These are phyloP conservation scores for Euphorbia tirucalli DNA, from an alignment of 345 rosid species.

Conservation along the genomic window DNA sequence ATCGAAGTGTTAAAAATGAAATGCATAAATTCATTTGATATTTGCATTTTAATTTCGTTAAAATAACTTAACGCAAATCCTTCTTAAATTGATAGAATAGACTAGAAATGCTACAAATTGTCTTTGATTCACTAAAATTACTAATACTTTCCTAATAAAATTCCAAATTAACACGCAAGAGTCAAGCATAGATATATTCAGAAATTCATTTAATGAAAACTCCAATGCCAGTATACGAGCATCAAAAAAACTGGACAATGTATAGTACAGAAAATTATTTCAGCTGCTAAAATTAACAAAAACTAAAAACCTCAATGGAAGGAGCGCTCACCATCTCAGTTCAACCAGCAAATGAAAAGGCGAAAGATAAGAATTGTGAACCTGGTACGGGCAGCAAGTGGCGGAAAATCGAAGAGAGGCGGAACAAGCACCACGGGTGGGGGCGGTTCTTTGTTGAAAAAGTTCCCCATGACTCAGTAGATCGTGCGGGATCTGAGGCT, in stretches of 20 bases:
- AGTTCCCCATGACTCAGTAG: conserved; percentile 81
- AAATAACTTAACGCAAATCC: background rate
- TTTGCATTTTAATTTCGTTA: background rate
- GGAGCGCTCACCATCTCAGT: background rate
- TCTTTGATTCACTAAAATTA: too few species aligned
- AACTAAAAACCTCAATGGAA: background rate
- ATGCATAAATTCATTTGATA: background rate
- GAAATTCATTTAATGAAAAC: too few species aligned
- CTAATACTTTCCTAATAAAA: too few species aligned
- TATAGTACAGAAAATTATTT: too few species aligned
- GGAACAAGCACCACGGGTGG: conserved; percentile 91
- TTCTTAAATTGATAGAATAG: background rate
- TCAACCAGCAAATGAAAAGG: background rate
- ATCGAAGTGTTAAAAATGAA: background rate
- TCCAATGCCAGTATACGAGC: too few species aligned
- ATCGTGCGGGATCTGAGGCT: background rate
- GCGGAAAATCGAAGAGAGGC: conserved; percentile 90
- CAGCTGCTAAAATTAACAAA: too few species aligned
- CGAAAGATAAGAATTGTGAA: conserved; percentile 3
- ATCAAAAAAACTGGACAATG: too few species aligned
- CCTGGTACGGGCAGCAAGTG: conserved; percentile 88
- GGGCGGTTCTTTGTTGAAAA: conserved; percentile 56
- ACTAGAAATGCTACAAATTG: background rate
- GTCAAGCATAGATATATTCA: too few species aligned
- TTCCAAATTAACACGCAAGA: too few species aligned